These are phyloP conservation scores for Polyporus arcularius DNA, from an alignment of 768 basidiomycete genomes.

Conservation along the genomic window DNA sequence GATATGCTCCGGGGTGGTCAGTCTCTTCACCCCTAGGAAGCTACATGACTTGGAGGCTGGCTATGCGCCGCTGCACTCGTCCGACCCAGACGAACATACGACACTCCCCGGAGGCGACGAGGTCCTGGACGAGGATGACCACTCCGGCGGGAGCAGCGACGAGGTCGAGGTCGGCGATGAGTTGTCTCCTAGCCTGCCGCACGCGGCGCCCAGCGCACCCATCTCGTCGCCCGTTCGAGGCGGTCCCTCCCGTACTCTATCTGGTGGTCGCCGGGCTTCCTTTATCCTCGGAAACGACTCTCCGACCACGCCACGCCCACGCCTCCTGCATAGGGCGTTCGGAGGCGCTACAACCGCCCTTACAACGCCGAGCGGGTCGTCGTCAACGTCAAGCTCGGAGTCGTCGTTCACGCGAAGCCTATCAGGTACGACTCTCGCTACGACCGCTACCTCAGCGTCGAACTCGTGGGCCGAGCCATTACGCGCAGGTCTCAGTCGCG, in stretches of 20 bases:
- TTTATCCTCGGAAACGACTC: not conserved
- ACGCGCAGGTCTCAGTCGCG: slow-evolving; percentile 28
- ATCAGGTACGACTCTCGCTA: slow-evolving; percentile 22
- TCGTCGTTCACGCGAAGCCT: slow-evolving; percentile 16
- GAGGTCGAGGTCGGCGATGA: slow-evolving; percentile 1
- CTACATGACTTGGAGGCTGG: slow-evolving; percentile 22
- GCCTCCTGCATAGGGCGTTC: not conserved
- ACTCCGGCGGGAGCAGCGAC: slow-evolving; percentile 11
- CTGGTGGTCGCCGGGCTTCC: not conserved
- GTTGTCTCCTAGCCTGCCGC: not conserved
- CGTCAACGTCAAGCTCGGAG: slow-evolving; percentile 14
- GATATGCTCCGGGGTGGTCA: slow-evolving; percentile 6
- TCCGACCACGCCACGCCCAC: not conserved
- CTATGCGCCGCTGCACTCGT: slow-evolving; percentile 12
- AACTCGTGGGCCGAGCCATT: slow-evolving; percentile 26
- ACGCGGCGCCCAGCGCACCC: not conserved
- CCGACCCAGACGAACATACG: slow-evolving; percentile 12
- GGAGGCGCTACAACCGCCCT: not conserved
- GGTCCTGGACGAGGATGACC: slow-evolving; percentile 3
- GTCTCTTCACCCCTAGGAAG: slow-evolving; percentile 2
- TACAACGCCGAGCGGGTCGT: slow-evolving; percentile 6
- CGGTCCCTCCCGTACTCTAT: not conserved
- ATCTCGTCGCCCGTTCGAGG: not conserved
- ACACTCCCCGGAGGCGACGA: not conserved
- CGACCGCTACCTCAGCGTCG: slow-evolving; percentile 2